Conservation (phyloP, 805 yeast species). For the Kazachstania taianensis region DNA sequence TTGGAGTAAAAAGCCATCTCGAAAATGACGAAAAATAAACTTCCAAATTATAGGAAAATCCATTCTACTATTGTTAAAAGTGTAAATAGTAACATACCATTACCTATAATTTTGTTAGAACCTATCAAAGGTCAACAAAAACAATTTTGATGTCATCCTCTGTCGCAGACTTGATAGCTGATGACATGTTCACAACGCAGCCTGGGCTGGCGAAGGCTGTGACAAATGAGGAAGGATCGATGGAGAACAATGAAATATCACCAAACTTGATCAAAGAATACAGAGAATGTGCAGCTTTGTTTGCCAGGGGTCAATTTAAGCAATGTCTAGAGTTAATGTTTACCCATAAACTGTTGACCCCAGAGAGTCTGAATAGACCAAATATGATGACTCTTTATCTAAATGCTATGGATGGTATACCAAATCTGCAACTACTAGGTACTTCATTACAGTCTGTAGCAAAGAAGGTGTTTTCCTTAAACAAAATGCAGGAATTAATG, state of each 20-base stretch:
- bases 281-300: conserved; percentile 15
- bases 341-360: conserved; percentile 9
- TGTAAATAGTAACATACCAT: too few relatives aligned
- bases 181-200: conserved; percentile 13
- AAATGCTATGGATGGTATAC: conserved; percentile 11
- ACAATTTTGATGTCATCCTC: too few relatives aligned
- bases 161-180: too few relatives aligned
- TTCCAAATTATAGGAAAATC: too few relatives aligned
- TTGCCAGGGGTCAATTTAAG: conserved; percentile 15
- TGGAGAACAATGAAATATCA: not conserved
- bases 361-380: conserved; percentile 1
- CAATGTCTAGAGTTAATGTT: conserved; percentile 17
- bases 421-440: conserved; percentile 10
- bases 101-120: too few relatives aligned
- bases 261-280: not conserved
- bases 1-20: too few relatives aligned
- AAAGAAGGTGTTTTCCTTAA: not conserved
- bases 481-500: too few relatives aligned
- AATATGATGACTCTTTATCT: conserved; percentile 12
- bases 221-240: conserved; percentile 2
- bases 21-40: too few relatives aligned
- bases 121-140: too few relatives aligned
- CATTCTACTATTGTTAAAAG: too few relatives aligned
- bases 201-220: conserved; percentile 1
- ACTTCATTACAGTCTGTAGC: conserved; percentile 3